Conservation (phyloP, 805 yeast genomes). For the Jamesozyma jinghongensis region DNA sequence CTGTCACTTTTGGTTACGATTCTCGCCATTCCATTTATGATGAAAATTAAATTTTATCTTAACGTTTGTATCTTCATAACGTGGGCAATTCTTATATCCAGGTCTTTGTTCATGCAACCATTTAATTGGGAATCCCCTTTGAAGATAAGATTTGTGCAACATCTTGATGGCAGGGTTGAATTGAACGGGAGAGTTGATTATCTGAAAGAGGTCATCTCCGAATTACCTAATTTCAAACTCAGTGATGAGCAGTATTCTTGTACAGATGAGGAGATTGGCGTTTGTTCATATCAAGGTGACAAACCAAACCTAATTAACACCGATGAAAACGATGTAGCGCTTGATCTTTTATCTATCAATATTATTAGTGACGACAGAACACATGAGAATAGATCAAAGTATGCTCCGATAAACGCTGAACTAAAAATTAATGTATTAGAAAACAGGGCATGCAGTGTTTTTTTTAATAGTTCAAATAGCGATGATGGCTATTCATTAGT, state of each 20-base stretch:
- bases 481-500: slow-evolving; percentile 46
- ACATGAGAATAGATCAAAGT: slow-evolving; percentile 38
- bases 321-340: slow-evolving; percentile 22
- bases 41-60: slow-evolving; percentile 44
- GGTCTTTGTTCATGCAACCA: background rate
- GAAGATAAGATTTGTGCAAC: slow-evolving; percentile 25
- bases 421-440: slow-evolving; percentile 48
- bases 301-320: slow-evolving; percentile 42
- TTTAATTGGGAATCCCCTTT: slow-evolving; percentile 5
- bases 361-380: slow-evolving; percentile 43
- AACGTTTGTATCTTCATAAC: slow-evolving; percentile 34
- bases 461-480: slow-evolving; percentile 41
- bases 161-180: slow-evolving; percentile 33
- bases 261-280: slow-evolving; percentile 40
- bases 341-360: slow-evolving; percentile 40
- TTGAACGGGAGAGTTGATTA: slow-evolving; percentile 7
- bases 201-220: slow-evolving; percentile 39
- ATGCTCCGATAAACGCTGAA: slow-evolving; percentile 59
- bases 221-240: slow-evolving; percentile 55
- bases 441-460: slow-evolving; percentile 55
- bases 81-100: slow-evolving; percentile 33
- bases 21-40: slow-evolving; percentile 60
- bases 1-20: slow-evolving; percentile 34
- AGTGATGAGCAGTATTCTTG: slow-evolving; percentile 28
- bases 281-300: slow-evolving; percentile 43